phyloP scores from a whole-genome alignment of 768 basidiomycete genomes.

The Trametes elegans region DNA sequence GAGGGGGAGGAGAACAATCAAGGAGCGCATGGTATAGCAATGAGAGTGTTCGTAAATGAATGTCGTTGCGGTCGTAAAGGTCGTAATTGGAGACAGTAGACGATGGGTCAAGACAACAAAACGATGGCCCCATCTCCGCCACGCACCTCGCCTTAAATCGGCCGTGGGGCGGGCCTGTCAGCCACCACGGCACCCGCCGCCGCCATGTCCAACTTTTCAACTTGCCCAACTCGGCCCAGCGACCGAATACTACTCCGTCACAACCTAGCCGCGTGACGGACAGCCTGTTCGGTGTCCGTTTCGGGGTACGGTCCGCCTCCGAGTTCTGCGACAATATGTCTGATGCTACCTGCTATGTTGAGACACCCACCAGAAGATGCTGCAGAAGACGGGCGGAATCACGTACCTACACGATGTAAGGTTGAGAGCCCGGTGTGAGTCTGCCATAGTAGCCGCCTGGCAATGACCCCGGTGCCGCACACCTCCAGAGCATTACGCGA shows the following conservation, averaged over 20 bases:
- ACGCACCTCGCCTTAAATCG: neutral
- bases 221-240: neutral
- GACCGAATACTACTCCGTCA: neutral
- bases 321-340: neutral
- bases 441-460: too few relatives aligned
- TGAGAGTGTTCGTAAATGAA: conserved; percentile 9
- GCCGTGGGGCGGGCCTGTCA: neutral
- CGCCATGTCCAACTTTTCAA: too few relatives aligned
- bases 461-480: too few relatives aligned
- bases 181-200: neutral
- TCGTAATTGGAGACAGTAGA: neutral
- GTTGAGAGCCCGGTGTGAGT: too few relatives aligned
- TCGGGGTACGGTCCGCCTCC: neutral
- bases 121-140: neutral
- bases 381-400: too few relatives aligned
- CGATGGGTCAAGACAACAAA: neutral
- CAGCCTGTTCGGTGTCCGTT: neutral
- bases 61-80: neutral
- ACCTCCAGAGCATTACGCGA: too few relatives aligned
- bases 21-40: conserved; percentile 13
- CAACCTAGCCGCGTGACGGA: neutral
- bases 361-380: too few relatives aligned
- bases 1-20: conserved; percentile 13
- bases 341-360: neutral
- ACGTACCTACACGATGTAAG: too few relatives aligned